Conservation (phyloP, 352 stramenopile genomes). For the Peronospora destructor region DNA sequence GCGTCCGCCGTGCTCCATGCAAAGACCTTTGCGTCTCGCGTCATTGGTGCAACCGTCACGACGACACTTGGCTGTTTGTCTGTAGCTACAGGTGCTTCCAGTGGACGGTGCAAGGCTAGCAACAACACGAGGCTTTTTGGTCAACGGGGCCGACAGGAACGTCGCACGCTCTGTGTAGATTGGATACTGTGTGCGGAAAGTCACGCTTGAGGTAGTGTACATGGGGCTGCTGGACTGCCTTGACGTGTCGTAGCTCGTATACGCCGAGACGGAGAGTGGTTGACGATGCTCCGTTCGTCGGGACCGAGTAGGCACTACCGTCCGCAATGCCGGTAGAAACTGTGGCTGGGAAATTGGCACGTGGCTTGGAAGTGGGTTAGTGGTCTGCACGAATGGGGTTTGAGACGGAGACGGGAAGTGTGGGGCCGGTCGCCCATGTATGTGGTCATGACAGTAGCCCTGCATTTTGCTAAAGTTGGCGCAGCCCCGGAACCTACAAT, state of each 20-base stretch:
- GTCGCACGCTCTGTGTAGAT: constrained; percentile 21
- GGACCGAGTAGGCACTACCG: constrained; percentile 21
- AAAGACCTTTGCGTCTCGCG: constrained; percentile 73
- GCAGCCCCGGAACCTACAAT: constrained; percentile 46
- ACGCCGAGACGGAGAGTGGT: constrained; percentile 10
- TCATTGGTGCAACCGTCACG: constrained; percentile 61
- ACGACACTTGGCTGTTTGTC: constrained; percentile 39
- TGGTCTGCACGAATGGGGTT: constrained; percentile 8
- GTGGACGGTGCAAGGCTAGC: constrained; percentile 26
- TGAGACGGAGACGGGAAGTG: constrained; percentile 18
- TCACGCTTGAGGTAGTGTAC: constrained; percentile 13
- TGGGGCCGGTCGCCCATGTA: constrained; percentile 29
- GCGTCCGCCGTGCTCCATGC: constrained; percentile 81
- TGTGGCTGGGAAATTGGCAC: constrained; percentile 15
- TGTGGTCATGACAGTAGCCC: constrained; percentile 56
- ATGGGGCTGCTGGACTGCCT: constrained; percentile 13
- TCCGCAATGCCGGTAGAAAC: constrained; percentile 25
- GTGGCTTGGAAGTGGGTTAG: constrained; percentile 18
- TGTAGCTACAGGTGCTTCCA: constrained; percentile 16
- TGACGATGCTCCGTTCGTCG: constrained; percentile 7
- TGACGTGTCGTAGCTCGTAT: constrained; percentile 13
- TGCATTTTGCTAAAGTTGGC: constrained; percentile 65
- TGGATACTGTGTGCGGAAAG: constrained; percentile 15
- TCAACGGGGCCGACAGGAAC: constrained; percentile 16
- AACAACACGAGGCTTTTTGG: constrained; percentile 24